Evolutionary conservation across 2,329 filamentous ascomycete species (phyloP).

Genomic region (Orbilia blumenaviensis): DNA sequence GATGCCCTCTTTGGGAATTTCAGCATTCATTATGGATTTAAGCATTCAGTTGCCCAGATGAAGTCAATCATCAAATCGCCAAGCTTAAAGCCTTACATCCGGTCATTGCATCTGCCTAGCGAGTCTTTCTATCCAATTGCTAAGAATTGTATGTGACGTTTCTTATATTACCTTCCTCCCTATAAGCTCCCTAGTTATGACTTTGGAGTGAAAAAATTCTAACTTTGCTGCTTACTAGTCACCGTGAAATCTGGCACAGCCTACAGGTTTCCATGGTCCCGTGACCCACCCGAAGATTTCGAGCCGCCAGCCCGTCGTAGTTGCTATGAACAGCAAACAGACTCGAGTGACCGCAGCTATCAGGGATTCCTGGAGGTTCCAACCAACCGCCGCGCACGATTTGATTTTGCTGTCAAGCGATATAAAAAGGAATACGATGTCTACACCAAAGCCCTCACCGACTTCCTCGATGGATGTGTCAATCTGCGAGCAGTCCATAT

Average conservation of each 20-base stretch:
- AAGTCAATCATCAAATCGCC: background rate
- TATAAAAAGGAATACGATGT: background rate
- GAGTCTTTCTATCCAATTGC: constrained; percentile 2
- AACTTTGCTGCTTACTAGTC: background rate
- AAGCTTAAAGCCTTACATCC: background rate
- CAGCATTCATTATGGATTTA: background rate
- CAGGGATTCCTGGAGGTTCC: background rate
- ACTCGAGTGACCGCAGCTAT: background rate
- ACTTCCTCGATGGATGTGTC: background rate
- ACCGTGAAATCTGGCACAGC: background rate
- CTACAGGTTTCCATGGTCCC: background rate
- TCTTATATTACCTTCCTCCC: background rate
- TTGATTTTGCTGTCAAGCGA: background rate
- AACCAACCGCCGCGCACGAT: background rate
- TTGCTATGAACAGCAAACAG: constrained; percentile 10
- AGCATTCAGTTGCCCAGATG: background rate
- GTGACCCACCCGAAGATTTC: background rate
- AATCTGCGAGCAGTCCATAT: background rate
- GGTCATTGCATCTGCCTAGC: background rate
- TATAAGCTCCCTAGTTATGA: no score
- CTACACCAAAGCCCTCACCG: background rate
- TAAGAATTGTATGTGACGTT: background rate
- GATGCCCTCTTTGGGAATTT: background rate
- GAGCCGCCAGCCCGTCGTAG: background rate
- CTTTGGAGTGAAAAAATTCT: no score